Base-by-base conservation (phyloP, 805 yeast genomes). In the Wickerhamomyces canadensis region DNA sequence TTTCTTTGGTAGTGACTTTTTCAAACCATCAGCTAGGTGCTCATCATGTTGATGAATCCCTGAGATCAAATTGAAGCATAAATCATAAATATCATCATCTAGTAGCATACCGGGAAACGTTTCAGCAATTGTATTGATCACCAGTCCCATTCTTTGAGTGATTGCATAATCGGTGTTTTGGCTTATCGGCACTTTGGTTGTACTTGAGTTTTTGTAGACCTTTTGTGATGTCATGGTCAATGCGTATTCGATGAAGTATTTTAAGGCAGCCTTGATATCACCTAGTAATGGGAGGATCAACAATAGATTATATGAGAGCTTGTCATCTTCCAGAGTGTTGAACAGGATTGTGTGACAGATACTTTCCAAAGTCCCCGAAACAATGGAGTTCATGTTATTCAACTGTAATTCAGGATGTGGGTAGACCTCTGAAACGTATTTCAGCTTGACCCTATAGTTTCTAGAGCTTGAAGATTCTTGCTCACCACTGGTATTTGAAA, bases 291-390 rank as follows among this genome's bases (percentile, higher is more conserved):
- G 86, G 19, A 80, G 48, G n/a, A 76, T 61, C 28, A 71, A 52
- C 14, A 77, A 54, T n/a, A 73, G 56, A 37, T 70, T 71, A 19
- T 53, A 59, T 14, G 68, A 61, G 16, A 65, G 58, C 31, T 60
- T 60, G 19, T 60, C 62, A 40, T 61, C 65, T 16, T 57, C 62
- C 15, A 64, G 52, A 5, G 74, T 69, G 41, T 70, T 70, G 55
- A 79, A 80, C 13, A 87, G 55, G 19, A 85, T 64, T 4, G 84
- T 73, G 60, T 89, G 97, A 38, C 89, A 76, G 26, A 88, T 67
- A 32, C 88, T 74, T 56, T 88, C 96, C 10, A 75, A 52, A 0
- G 85, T 55, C 15, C 85, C 85, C 17, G 73, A 67, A 7, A 68
- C 45, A 16, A 72, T 61, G 15, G 72, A 70, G 16, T 73, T 69